phyloP scores from a whole-genome alignment of 768 basidiomycete species.

The Suillus cothurnatus region DNA sequence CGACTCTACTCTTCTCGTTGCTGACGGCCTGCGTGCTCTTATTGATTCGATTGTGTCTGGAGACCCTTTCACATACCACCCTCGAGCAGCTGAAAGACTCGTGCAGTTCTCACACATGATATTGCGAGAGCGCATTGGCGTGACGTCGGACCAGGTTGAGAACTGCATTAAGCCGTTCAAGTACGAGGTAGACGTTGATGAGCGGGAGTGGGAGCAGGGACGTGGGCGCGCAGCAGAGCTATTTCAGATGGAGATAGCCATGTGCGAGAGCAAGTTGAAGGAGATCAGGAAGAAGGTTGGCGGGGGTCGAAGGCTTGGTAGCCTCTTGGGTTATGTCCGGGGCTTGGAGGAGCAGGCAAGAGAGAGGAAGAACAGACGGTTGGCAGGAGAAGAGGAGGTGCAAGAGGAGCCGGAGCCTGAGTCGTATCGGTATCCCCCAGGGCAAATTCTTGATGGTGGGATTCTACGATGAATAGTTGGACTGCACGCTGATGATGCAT shows the following conservation, averaged over 20 bases:
- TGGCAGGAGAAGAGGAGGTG: slow-evolving; percentile 43
- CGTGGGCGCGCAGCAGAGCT: slow-evolving; percentile 72
- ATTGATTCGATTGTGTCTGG: slow-evolving; percentile 88
- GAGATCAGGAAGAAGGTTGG: slow-evolving; percentile 90
- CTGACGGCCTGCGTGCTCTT: slow-evolving; percentile 86
- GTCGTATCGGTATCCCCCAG: slow-evolving; percentile 89
- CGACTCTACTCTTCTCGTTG: slow-evolving; percentile 91
- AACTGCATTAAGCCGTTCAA: slow-evolving; percentile 99
- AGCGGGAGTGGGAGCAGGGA: slow-evolving; percentile 89
- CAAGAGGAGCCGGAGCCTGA: slow-evolving; percentile 55
- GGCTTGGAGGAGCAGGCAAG: slow-evolving; percentile 77
- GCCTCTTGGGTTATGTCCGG: slow-evolving; percentile 79
- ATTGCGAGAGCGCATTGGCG: slow-evolving; percentile 86
- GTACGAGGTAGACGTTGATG: slow-evolving; percentile 95
- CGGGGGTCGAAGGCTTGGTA: slow-evolving; percentile 75
- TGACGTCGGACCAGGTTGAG: slow-evolving; percentile 98
- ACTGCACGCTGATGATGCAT: slow-evolving; percentile 12
- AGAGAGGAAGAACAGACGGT: slow-evolving; percentile 56
- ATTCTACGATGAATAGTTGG: slow-evolving; percentile 14
- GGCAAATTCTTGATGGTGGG: slow-evolving; percentile 90
- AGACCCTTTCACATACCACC: slow-evolving; percentile 93
- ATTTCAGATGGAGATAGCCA: slow-evolving; percentile 79
- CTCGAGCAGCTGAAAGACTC: slow-evolving; percentile 84
- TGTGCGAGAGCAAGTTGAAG: slow-evolving; percentile 86
- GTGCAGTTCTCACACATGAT: slow-evolving; percentile 93